Evolutionary conservation across 176 grass and related monocot species (phyloP), one percentile per base, ranked within the genome.

Genomic region (Elymus sibiricus): DNA sequence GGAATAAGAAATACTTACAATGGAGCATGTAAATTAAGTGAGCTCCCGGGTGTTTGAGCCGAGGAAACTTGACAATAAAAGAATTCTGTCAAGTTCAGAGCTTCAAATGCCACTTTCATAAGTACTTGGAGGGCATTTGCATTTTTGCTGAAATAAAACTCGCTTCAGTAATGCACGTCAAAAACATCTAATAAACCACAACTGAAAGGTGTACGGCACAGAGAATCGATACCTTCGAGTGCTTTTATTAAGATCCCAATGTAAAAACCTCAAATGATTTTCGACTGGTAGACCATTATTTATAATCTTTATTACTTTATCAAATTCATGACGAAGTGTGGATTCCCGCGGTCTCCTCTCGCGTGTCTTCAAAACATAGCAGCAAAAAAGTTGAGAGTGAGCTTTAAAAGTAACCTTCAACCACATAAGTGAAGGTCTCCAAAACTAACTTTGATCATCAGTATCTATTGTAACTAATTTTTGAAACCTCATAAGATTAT

Each of bases 221-320:
- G 86, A 83, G 1, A 77, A 51, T 68, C 43, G 64, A 79, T 94
- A 99, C 97, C 94, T 91, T 79, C 44, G 90, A 82, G 92, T 92
- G 80, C 92, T 92, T 81, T 91, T 99, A 77, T 96, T 84, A 86
- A 99, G 93, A 93, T 99, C 97, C 97, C 97, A 99, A 68, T 99
- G 97, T 78, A 99, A 89, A 86, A 92, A 99, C 69, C 87, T 92
- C 38, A 99, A 86, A 89, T 84, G 92, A 79, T 91, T 91, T 90
- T 96, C 88, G 19, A 82, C 46, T 60, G 84, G 79, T 64, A 96
- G 84, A 86, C 76, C 85, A 74, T 83, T 94, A 86, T 99, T 99
- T 88, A 99, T 84, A 71, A 79, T 87, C 68, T 93, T 88, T 83
- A 99, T 94, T 70, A 94, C 92, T 86, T 73, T 92, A 58, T 92